Conservation (phyloP, 345 rosid genomes). For the Camelina hispida region DNA sequence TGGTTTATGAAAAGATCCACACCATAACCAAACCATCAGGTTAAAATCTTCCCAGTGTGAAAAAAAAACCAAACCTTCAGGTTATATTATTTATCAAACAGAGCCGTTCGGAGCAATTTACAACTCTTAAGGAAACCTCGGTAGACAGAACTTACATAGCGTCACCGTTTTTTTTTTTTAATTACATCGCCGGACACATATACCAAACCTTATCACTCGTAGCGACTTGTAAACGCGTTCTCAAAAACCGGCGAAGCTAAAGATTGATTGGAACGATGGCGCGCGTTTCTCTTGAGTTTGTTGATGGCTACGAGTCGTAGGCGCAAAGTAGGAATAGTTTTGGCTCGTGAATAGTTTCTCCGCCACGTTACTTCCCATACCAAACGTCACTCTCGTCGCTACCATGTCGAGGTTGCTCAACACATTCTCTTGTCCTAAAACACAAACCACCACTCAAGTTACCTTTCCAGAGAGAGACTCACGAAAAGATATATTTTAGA, state of each 20-base stretch:
- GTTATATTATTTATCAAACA: slow-evolving; percentile 28
- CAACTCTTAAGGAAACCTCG: slow-evolving; percentile 27
- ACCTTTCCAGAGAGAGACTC: background rate
- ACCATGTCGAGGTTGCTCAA: slow-evolving; percentile 31
- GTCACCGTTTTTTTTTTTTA: background rate
- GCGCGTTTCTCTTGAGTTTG: slow-evolving; percentile 22
- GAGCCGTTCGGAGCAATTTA: slow-evolving; percentile 13
- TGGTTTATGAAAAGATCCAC: background rate
- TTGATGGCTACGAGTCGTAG: slow-evolving; percentile 16
- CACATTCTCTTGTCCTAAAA: slow-evolving; percentile 40
- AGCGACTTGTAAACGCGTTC: background rate
- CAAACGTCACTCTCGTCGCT: slow-evolving; percentile 33
- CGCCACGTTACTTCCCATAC: slow-evolving; percentile 28
- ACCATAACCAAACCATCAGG: background rate
- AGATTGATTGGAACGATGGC: slow-evolving; percentile 36
- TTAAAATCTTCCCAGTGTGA: too few relatives aligned
- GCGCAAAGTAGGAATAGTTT: slow-evolving; percentile 40
- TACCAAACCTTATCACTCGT: background rate
- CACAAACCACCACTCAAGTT: background rate
- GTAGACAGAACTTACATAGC: background rate
- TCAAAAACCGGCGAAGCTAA: slow-evolving; percentile 37
- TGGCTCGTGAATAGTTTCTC: slow-evolving; percentile 43
- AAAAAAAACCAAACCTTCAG: background rate
- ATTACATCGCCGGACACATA: background rate
- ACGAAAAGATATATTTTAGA: too few relatives aligned